These are phyloP conservation scores for Huntiella abstrusa DNA, from an alignment of 2,329 filamentous ascomycete genomes.

Conservation along the genomic window DNA sequence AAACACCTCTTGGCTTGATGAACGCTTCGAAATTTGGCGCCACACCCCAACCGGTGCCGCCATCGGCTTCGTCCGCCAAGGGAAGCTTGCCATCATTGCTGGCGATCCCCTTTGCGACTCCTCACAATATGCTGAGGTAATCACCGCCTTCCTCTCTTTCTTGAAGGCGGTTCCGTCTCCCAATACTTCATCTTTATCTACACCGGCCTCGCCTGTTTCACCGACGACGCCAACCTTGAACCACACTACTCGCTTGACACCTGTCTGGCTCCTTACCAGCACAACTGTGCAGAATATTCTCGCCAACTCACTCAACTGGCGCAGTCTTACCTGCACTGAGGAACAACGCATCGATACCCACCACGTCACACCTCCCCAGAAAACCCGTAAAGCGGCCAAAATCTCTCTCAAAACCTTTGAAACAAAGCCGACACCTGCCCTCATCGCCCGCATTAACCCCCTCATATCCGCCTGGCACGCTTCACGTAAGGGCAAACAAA, in stretches of 20 bases:
- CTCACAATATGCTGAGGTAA: slow-evolving; percentile 55
- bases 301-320: slow-evolving; percentile 59
- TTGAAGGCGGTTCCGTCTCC: background rate
- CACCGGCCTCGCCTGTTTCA: too few species aligned
- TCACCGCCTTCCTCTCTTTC: slow-evolving; percentile 55
- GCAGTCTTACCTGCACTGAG: slow-evolving; percentile 69
- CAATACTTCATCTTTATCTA: too few species aligned
- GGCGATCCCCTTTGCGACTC: slow-evolving; percentile 74
- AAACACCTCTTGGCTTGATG: slow-evolving; percentile 85
- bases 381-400: slow-evolving; percentile 61
- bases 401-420: slow-evolving; percentile 70
- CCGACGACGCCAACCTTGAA: slow-evolving; percentile 26
- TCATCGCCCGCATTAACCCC: slow-evolving; percentile 50
- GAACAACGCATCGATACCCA: slow-evolving; percentile 67
- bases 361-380: slow-evolving; percentile 43
- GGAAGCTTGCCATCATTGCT: slow-evolving; percentile 64
- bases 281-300: slow-evolving; percentile 61
- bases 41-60: slow-evolving; percentile 64
- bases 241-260: slow-evolving; percentile 50
- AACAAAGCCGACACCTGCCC: slow-evolving; percentile 46
- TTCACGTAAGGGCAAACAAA: slow-evolving; percentile 63
- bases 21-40: slow-evolving; percentile 74
- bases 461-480: slow-evolving; percentile 64
- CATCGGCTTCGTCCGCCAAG: slow-evolving; percentile 61
- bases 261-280: slow-evolving; percentile 79